Percentiles rank a stretch among this genome's conserved stretches.
Evolutionary conservation across 495 filamentous ascomycete species (phyloP).

Genomic region (Hypoxylon rickii): DNA sequence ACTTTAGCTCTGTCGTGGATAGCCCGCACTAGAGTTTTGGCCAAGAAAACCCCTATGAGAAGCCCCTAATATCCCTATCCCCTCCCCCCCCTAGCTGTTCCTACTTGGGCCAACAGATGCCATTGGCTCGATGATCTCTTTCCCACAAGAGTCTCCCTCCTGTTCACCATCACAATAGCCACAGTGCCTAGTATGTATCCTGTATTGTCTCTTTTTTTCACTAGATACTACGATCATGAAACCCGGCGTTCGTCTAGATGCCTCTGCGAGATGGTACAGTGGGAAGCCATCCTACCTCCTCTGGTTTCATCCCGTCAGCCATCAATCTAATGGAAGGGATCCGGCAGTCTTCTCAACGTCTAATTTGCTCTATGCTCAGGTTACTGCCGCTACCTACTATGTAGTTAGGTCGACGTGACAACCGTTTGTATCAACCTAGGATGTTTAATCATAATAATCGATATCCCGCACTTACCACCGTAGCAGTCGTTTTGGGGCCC

Average conservation of each 20-base stretch:
- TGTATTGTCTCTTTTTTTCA: conserved; percentile 3
- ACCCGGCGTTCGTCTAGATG: not conserved
- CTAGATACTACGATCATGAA: not conserved
- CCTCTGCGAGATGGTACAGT: conserved; percentile 15
- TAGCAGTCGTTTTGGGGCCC: conserved; percentile 11
- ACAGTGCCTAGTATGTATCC: not conserved
- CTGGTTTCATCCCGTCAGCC: conserved; percentile 21
- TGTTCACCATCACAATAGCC: not conserved
- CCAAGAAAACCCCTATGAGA: conserved; percentile 33
- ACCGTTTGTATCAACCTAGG: no score
- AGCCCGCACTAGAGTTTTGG: conserved; percentile 36
- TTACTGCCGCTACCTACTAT: conserved; percentile 5
- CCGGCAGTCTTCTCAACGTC: not conserved
- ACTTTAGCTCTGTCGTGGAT: not conserved
- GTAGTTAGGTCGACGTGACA: conserved; percentile 11
- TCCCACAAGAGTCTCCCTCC: no score
- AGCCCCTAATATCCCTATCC: conserved; percentile 1
- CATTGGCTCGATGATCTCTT: conserved; percentile 20
- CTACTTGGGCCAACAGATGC: no score
- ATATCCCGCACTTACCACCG: not conserved
- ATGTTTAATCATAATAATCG: not conserved
- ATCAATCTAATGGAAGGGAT: conserved; percentile 3
- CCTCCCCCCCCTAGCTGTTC: no score
- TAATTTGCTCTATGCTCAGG: not conserved
- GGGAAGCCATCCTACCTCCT: conserved; percentile 3